Conservation (phyloP, 805 yeast species). For the Wickerhamiella occidentalis region DNA sequence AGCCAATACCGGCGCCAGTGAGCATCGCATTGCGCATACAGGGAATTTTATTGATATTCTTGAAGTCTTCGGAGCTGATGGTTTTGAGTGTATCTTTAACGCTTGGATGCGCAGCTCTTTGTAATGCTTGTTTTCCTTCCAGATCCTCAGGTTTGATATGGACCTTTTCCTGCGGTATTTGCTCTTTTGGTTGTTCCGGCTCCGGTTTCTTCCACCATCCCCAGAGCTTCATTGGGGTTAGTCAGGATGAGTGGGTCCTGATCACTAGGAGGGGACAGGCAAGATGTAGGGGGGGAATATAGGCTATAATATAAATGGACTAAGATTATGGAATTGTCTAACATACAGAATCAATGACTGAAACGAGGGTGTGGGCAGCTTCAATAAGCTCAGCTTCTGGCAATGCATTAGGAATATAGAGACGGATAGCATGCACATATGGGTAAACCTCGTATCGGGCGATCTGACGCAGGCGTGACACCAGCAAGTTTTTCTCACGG, state of each 20-base stretch:
- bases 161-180: constrained; percentile 14
- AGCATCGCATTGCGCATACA: constrained; percentile 30
- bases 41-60: constrained; percentile 26
- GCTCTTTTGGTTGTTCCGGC: constrained; percentile 1
- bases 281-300: no score
- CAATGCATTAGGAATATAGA: constrained; percentile 39
- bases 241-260: not conserved
- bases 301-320: not conserved
- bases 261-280: no score
- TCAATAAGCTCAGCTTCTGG: constrained; percentile 34
- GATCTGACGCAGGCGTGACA: constrained; percentile 52
- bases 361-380: constrained; percentile 32
- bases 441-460: constrained; percentile 67
- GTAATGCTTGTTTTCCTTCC: constrained; percentile 13
- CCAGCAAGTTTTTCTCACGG: constrained; percentile 42
- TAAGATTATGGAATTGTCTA: not conserved
- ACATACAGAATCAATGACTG: constrained; percentile 11
- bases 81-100: constrained; percentile 18
- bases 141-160: constrained; percentile 26
- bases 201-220: constrained; percentile 22
- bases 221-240: constrained; percentile 20
- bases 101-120: constrained; percentile 15
- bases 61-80: constrained; percentile 26
- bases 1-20: constrained; percentile 27
- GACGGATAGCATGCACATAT: constrained; percentile 45